Conservation (phyloP, 2,329 filamentous ascomycete species). For the Talaromyces sp. region DNA sequence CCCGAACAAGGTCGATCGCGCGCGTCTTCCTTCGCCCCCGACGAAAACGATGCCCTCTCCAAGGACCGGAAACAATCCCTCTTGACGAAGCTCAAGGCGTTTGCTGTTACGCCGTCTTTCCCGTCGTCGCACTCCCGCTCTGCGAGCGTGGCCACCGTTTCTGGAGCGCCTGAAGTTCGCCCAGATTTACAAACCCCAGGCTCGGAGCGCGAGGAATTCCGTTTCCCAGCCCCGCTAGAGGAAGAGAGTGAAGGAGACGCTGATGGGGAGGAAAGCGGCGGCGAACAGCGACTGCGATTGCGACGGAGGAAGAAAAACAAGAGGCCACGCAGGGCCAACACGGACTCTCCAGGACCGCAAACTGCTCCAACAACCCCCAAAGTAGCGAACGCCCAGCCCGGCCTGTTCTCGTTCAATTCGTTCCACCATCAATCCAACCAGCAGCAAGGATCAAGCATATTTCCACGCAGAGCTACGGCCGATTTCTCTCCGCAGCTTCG, state of each 20-base stretch:
- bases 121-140: constrained; percentile 45
- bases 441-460: constrained; percentile 41
- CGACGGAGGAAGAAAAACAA: constrained; percentile 63
- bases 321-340: constrained; percentile 43
- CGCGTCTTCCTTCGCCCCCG: constrained; percentile 57
- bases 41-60: constrained; percentile 53
- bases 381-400: constrained; percentile 30
- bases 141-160: constrained; percentile 41
- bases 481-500: constrained; percentile 49
- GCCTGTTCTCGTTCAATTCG: constrained; percentile 41
- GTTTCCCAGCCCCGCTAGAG: constrained; percentile 52
- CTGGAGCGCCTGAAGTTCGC: constrained; percentile 30
- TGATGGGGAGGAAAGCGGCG: constrained; percentile 80
- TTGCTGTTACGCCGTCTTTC: constrained; percentile 53
- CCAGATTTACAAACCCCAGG: constrained; percentile 39
- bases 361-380: constrained; percentile 64
- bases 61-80: constrained; percentile 60
- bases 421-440: constrained; percentile 30
- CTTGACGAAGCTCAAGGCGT: constrained; percentile 71
- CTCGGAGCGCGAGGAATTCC: constrained; percentile 45
- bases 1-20: constrained; percentile 49
- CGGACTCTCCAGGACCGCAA: constrained; percentile 43
- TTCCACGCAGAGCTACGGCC: constrained; percentile 61
- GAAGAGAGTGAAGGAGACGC: constrained; percentile 66
- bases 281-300: constrained; percentile 58